Base-by-base conservation (phyloP, 1,284 basidiomycete genomes). In the Porogramme epimiltina region DNA sequence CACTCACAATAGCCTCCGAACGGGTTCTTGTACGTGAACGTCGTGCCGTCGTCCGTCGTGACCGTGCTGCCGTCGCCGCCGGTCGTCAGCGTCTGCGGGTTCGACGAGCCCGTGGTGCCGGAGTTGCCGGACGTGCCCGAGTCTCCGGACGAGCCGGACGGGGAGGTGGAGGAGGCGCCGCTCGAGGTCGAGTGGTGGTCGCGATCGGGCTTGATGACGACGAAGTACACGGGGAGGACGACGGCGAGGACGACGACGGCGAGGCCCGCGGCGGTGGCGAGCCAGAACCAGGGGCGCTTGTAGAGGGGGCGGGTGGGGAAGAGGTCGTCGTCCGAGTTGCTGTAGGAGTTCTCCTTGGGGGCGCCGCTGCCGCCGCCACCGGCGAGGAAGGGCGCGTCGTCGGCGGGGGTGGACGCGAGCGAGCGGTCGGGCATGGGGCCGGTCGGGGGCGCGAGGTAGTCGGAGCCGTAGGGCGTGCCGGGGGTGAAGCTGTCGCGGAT, bases 1-100 rank as follows among this genome's bases (percentile, higher is more conserved):
- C 52, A 79, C 77, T 83, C 70, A 83, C 87, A 92, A 58, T 76
- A 79, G 24, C 87, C 87, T 34, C 88, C 88, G 63, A 87, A 88
- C 16, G 75, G 66, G 68, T 91, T 92, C 49, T 73, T 74, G 69
- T 92, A 92, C 2, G 70, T 79, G 69, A 90, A 86, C 3, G 77
- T 81, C 3, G 76, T 69, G 1, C 89, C 89, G 62, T 90, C 80
- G 2, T 77, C 81, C 42, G 77, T 75, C 11, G 74, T 81, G 43
- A 91, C 73, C 5, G 71, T 75, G 16, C 83, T 84, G 10, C 89
- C 89, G 62, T 87, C 80, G 13, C 81, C 80, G 22, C 89, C 89
- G n/a, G 65, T 69, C 15, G 61, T 62, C 18, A 56, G 39, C 15
- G 50, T 40, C 26, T 48, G 51, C 24, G 47, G 45, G 24, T 45